Evolutionary conservation across 1,284 basidiomycete species (phyloP), one percentile per base, ranked within the genome.

Genomic region (Ceratobasidium sp.): DNA sequence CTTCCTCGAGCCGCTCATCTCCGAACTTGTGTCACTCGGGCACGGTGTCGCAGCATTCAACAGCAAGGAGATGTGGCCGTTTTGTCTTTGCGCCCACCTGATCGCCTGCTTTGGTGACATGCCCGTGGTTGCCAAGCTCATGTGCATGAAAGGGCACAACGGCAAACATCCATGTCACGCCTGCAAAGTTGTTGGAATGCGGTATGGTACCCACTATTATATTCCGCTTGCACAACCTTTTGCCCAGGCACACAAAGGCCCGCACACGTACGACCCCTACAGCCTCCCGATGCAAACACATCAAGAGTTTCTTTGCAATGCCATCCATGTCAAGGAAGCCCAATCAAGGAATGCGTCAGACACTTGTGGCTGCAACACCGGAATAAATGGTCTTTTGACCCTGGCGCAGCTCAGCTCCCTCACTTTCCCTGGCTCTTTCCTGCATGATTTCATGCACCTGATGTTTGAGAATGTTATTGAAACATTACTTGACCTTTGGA

Each of bases 371-470:
- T 17, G 32, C 25, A 15, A 56, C 6, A 29, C 25, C 12, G 71
- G 71, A 10, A 64, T 72, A 13, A 71, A 71, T 3, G 67, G 57
- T 22, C 31, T 45, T 1, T 50, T 65, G 3, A 32, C 62, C 3
- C 57, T 72, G 8, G 38, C 52, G 12, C 20, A 45, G 6, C n/a
- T 72, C 8, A 31, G 43, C 7, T 68, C 64, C 15, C 17, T 73
- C 38, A 20, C 35, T 1, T 56, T 69, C 27, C 56, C 54, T 20
- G 12, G 13, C 15, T 72, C 72, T 4, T 73, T 72, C 43, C 72
- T 71, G 3, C 67, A 69, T 49, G 72, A 73, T 38, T 72, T 70
- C n/a, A 73, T 73, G 72, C 72, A 73, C 32, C 32, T 69, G 0
- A 27, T 72, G 2, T 72, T 65, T 40, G 69, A 73, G 35, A 73